These are phyloP conservation scores for Lobosporangium transversale DNA, from an alignment of 192 early-diverging fungal genomes.

Conservation along the genomic window DNA sequence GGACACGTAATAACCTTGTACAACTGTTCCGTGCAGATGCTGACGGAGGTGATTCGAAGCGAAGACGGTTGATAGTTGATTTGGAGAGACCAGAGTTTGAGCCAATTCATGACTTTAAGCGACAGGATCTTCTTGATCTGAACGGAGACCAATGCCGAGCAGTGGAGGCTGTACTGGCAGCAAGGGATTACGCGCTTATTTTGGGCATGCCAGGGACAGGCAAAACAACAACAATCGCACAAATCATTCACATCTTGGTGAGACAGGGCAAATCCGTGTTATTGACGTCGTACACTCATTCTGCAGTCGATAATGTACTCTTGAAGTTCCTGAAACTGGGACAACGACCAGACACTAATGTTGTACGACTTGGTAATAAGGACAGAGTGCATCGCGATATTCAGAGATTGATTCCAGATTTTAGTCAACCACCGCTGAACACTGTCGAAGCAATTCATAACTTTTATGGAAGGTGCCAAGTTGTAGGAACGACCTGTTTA, in stretches of 20 bases:
- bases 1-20: conserved; percentile 81
- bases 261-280: conserved; percentile 78
- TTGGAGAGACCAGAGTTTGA: conserved; percentile 74
- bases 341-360: conserved; percentile 66
- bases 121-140: conserved; percentile 54
- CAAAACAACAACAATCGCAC: conserved; percentile 90
- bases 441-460: conserved; percentile 69
- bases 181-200: conserved; percentile 89
- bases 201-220: conserved; percentile 98
- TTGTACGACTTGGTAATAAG: conserved; percentile 80
- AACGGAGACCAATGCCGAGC: conserved; percentile 80
- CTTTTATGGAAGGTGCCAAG: conserved; percentile 66
- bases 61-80: conserved; percentile 84
- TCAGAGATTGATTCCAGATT: conserved; percentile 15
- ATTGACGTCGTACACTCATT: conserved; percentile 90
- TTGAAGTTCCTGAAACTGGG: conserved; percentile 80
- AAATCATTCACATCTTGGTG: conserved; percentile 77
- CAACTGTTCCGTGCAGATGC: conserved; percentile 66
- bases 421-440: conserved; percentile 51
- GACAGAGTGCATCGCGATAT: conserved; percentile 58
- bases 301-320: conserved; percentile 92
- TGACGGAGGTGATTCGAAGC: conserved; percentile 59
- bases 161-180: conserved; percentile 76
- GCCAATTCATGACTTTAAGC: not conserved
- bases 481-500: conserved; percentile 92